Conservation (phyloP, 2,329 filamentous ascomycete species). For the Fusarium sublunatum region DNA sequence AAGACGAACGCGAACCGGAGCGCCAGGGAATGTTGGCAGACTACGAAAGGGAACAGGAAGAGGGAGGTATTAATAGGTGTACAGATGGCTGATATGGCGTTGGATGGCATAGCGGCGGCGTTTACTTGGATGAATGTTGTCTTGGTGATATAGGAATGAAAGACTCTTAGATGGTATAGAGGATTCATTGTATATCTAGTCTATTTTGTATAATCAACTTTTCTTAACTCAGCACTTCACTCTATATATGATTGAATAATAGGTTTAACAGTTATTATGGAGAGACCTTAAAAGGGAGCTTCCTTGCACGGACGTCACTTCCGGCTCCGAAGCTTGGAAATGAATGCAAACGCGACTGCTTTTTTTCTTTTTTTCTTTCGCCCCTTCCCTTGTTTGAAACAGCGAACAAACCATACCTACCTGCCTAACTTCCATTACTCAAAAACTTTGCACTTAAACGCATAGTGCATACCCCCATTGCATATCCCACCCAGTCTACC, state of each 20-base stretch:
- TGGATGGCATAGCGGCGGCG: slow-evolving; percentile 43
- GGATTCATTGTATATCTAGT: not conserved
- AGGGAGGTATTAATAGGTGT: slow-evolving; percentile 20
- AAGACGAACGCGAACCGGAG: slow-evolving; percentile 39
- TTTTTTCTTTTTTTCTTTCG: not conserved
- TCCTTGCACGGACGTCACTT: slow-evolving; percentile 11
- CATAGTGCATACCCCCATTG: not conserved
- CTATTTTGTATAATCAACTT: too few relatives aligned
- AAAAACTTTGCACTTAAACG: slow-evolving; percentile 13
- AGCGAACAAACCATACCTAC: not conserved
- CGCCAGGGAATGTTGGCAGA: slow-evolving; percentile 46
- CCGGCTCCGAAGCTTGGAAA: slow-evolving; percentile 11
- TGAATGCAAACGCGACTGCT: slow-evolving; percentile 18
- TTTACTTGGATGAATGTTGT: slow-evolving; percentile 22
- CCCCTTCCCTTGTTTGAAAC: slow-evolving; percentile 13
- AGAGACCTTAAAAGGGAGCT: slow-evolving; percentile 8
- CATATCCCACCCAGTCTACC: not conserved
- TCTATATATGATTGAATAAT: too few relatives aligned
- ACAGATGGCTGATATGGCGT: slow-evolving; percentile 4
- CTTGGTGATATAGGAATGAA: not conserved
- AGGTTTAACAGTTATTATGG: too few relatives aligned
- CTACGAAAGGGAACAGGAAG: slow-evolving; percentile 43
- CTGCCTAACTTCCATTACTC: not conserved
- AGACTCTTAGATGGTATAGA: slow-evolving; percentile 16
- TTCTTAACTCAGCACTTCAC: too few relatives aligned